A percentile compares a stretch with the other conserved stretches of the same genome.
These are phyloP conservation scores for Trichosporon sp. DNA, from an alignment of 1,284 basidiomycete species.

Conservation along the genomic window DNA sequence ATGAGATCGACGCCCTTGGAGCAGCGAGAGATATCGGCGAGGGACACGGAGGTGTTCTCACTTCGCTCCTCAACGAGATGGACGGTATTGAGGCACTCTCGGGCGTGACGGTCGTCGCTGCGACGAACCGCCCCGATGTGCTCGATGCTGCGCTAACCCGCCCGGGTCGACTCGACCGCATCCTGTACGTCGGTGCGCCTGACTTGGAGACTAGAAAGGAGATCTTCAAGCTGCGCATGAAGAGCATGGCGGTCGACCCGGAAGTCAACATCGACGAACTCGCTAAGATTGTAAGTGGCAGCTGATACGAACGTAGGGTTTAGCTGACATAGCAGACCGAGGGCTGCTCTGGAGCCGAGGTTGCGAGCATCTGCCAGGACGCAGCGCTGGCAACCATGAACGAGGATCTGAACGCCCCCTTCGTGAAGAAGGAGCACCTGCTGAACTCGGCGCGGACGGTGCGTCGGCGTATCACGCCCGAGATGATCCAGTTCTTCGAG, in stretches of 20 bases:
- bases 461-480: conserved; percentile 76
- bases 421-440: conserved; percentile 69
- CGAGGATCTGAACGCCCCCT: conserved; percentile 67
- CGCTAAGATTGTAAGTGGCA: conserved; percentile 61
- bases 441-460: conserved; percentile 66
- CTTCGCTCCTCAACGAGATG: conserved; percentile 94
- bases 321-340: conserved; percentile 58
- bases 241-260: conserved; percentile 71
- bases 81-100: conserved; percentile 91
- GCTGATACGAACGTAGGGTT: neutral
- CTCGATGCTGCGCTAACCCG: conserved; percentile 92
- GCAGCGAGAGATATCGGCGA: conserved; percentile 65
- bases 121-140: conserved; percentile 90
- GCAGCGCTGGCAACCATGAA: conserved; percentile 89
- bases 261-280: conserved; percentile 64
- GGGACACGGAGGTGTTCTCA: conserved; percentile 74
- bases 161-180: conserved; percentile 90
- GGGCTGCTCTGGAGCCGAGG: conserved; percentile 95
- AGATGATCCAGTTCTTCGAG: conserved; percentile 66
- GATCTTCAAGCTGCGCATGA: conserved; percentile 72
- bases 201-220: conserved; percentile 71
- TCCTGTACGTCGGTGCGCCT: conserved; percentile 91
- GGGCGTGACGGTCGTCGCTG: conserved; percentile 90
- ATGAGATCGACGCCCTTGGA: conserved; percentile 94
- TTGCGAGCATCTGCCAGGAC: conserved; percentile 88